Evolutionary conservation across 805 yeast genomes (phyloP), one percentile per base, ranked within the genome.

Genomic region (Debaryomyces hansenii): DNA sequence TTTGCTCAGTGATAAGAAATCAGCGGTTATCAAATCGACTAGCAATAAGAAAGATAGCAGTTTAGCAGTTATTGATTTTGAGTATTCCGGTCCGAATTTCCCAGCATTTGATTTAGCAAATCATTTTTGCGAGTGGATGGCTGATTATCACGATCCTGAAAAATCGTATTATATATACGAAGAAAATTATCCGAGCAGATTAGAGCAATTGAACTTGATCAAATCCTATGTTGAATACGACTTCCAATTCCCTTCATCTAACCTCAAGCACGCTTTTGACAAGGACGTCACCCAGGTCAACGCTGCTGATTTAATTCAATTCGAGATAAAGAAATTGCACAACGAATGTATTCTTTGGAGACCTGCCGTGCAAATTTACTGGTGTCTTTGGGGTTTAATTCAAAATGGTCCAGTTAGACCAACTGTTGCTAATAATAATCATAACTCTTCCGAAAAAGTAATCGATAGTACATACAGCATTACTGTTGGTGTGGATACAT

Each of bases 91-190:
- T 0, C 83, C 96, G 9, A 94, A 91, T 59, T 74, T 84, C 38
- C 90, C 96, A 1, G 96, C 95, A 2, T 89, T 76, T 62, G 99
- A 94, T 63, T 80, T 94, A 46, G 91, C 91, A 11, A 91, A 94
- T 64, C 99, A 94, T 69, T 87, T 94, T 55, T 79, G 87, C 53
- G 99, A 92, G 70, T 92, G 99, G 99, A 94, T 91, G 97, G 79
- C 89, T 41, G 90, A 94, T 69, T 94, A 92, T 62, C 88, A 85
- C 59, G 80, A 82, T 54, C 79, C 83, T 0, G 70, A 74, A 15
- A 50, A 54, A 40, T 67, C 74, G 12, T 80, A 85, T 62, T 78
- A 67, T 46, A 69, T 87, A n/a, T 74, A 79, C 55, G 71, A 68
- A 29, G 68, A 75, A 10, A 67, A 70, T 33, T 94, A 78, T 65